Base-by-base conservation (phyloP, 352 stramenopile species). In the Globisporangium paroecandrum region DNA sequence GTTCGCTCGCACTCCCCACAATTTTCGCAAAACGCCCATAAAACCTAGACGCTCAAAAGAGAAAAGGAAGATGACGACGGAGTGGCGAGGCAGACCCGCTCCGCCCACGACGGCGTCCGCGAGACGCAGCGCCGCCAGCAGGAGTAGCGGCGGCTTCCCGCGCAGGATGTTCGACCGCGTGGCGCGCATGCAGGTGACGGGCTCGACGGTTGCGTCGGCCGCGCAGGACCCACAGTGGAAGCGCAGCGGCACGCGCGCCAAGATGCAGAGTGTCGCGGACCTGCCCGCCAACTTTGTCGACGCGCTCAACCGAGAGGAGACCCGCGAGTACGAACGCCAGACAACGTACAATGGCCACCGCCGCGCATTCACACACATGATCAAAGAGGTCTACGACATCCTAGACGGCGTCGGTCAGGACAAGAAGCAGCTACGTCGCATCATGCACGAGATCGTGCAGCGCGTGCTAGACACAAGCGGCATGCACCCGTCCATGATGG, bases 371-470 rank as follows among this genome's bases (percentile, higher is more conserved):
- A 62, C 79, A 38, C 65, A 77, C 24, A 71, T 93, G 7, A 66
- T 91, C n/a, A 84, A 81, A 25, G 83, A 91, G n/a, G 68, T 91
- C 22, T 88, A 91, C 69, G 82, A 85, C 25, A 56, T 90, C 65
- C 36, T 91, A 53, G 81, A 87, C 62, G 64, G 72, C 25, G 62
- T 75, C 53, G 36, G 64, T n/a, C 70, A 77, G 60, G 77, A 88
- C 65, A 83, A 83, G 34, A 84, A 85, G 59, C 72, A 76, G 46
- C 71, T 93, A 67, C 84, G 81, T 2, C 69, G 81, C 22, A 54
- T 93, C 51, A 70, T 93, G 63, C 84, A 90, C 72, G 82, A 93
- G 64, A 74, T 93, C 24, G 76, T 91, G 64, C 79, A 91, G 75
- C 73, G 84, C 43, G 72, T 93, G 57, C 69, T 91, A 51, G 84